Percentiles rank a stretch among this genome's conserved stretches.
Evolutionary conservation across 345 rosid species (phyloP).

Genomic region (Carallia pectinifolia): DNA sequence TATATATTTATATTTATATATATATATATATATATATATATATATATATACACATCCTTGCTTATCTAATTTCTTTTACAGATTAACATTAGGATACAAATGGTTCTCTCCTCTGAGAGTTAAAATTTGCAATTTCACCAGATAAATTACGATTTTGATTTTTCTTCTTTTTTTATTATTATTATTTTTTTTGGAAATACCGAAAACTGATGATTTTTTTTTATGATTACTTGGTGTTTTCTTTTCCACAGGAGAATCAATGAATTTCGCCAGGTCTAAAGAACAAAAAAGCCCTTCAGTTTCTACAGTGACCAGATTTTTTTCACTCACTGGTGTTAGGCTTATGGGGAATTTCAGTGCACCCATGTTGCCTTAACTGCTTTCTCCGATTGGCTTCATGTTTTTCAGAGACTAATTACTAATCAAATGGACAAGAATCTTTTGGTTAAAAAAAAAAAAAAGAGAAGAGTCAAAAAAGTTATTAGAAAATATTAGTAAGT

Average conservation of each 20-base stretch:
- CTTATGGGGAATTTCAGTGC: too few species aligned
- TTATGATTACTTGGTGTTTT: slow-evolving; percentile 33
- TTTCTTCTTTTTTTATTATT: too few species aligned
- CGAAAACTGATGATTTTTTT: slow-evolving; percentile 58
- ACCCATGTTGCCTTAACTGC: too few species aligned
- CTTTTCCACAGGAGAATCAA: slow-evolving; percentile 51
- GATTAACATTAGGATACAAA: slow-evolving; percentile 23
- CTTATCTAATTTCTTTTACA: slow-evolving; percentile 14
- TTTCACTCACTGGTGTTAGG: slow-evolving; percentile 18
- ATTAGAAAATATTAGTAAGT: too few species aligned
- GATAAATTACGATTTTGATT: slow-evolving; percentile 14
- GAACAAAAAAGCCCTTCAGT: slow-evolving; percentile 33
- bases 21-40: too few species aligned
- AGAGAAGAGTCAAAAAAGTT: too few species aligned
- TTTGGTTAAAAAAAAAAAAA: too few species aligned
- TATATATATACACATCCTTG: background rate
- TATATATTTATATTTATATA: too few species aligned
- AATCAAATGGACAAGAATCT: too few species aligned
- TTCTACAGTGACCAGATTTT: slow-evolving; percentile 26
- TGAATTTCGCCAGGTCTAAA: slow-evolving; percentile 32
- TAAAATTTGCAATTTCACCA: slow-evolving; percentile 16
- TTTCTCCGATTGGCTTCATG: too few species aligned
- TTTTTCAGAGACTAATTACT: too few species aligned
- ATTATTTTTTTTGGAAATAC: slow-evolving; percentile 18
- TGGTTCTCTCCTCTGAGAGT: slow-evolving; percentile 24